Evolutionary conservation across 148 eudicot genomes (phyloP).

Genomic region (Silene latifolia): DNA sequence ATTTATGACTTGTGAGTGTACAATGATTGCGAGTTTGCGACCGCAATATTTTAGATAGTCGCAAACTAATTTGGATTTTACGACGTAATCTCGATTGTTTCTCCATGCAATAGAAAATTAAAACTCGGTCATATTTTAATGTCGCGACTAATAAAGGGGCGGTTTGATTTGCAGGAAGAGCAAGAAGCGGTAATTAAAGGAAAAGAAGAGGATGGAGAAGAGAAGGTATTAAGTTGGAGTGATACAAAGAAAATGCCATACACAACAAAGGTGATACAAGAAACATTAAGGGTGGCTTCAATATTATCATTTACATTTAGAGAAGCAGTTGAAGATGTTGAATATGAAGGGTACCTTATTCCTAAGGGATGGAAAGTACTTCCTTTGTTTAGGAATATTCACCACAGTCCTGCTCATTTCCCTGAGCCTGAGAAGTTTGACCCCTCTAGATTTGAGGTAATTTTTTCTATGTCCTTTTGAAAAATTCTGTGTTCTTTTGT

Average conservation of each 20-base stretch:
- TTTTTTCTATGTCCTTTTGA: not conserved
- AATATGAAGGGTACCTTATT: slow-evolving; percentile 65
- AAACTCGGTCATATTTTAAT: too few relatives aligned
- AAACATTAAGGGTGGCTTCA: slow-evolving; percentile 87
- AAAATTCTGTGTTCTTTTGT: not conserved
- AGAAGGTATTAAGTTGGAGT: slow-evolving; percentile 26
- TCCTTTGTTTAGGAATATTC: slow-evolving; percentile 66
- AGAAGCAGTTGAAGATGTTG: slow-evolving; percentile 98
- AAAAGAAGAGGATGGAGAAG: slow-evolving; percentile 28
- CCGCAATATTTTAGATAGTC: not conserved
- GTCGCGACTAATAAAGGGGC: not conserved
- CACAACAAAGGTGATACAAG: slow-evolving; percentile 80
- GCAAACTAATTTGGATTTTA: too few relatives aligned
- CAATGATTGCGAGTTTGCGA: not conserved
- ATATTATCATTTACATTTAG: slow-evolving; percentile 89
- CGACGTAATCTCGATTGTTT: not conserved
- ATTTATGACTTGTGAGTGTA: not conserved
- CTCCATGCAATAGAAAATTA: too few relatives aligned
- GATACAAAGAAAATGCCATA: slow-evolving; percentile 67
- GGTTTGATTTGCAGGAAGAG: slow-evolving; percentile 26
- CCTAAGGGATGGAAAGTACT: slow-evolving; percentile 77
- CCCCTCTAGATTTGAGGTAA: slow-evolving; percentile 77
- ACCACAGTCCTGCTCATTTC: slow-evolving; percentile 46
- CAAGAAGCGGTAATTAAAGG: slow-evolving; percentile 37
- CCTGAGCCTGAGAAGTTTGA: slow-evolving; percentile 53